phyloP scores from a whole-genome alignment of 305 asterid species.

The Lippia alba region DNA sequence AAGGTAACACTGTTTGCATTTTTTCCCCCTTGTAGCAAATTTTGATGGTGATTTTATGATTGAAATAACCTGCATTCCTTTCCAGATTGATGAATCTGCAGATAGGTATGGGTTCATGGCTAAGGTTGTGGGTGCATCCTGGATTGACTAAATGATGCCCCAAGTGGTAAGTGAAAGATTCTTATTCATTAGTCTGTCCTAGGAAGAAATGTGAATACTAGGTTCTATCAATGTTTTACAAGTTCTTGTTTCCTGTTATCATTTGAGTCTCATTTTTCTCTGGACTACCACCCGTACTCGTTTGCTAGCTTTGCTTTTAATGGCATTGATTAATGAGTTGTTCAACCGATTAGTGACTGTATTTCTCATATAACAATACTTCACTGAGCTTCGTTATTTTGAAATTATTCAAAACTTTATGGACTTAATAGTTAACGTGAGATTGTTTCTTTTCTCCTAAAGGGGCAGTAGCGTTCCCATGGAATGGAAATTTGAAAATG shows the following conservation, averaged over 20 bases:
- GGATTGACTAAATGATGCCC: constrained; percentile 53
- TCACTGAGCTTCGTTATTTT: neutral
- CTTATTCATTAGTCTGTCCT: neutral
- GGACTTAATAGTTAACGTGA: too few relatives aligned
- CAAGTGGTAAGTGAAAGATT: constrained; percentile 10
- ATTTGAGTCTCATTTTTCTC: neutral
- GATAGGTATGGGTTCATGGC: constrained; percentile 87
- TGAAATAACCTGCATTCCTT: constrained; percentile 13
- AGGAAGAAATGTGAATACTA: neutral
- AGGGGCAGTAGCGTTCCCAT: too few relatives aligned
- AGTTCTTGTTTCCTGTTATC: neutral
- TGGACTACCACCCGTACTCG: neutral
- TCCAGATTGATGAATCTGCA: constrained; percentile 78
- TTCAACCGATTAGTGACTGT: neutral
- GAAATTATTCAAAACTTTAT: too few relatives aligned
- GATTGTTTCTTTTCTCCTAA: too few relatives aligned
- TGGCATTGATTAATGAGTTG: neutral
- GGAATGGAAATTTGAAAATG: too few relatives aligned
- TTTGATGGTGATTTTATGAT: neutral
- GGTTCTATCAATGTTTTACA: neutral
- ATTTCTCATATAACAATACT: too few relatives aligned
- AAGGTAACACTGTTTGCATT: constrained; percentile 56
- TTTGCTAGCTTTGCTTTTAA: neutral
- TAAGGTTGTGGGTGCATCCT: constrained; percentile 66
- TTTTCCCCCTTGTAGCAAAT: neutral